Evolutionary conservation across 176 grass and related monocot genomes (phyloP), one percentile per base, ranked within the genome.

Genomic region (Carex cristatella): DNA sequence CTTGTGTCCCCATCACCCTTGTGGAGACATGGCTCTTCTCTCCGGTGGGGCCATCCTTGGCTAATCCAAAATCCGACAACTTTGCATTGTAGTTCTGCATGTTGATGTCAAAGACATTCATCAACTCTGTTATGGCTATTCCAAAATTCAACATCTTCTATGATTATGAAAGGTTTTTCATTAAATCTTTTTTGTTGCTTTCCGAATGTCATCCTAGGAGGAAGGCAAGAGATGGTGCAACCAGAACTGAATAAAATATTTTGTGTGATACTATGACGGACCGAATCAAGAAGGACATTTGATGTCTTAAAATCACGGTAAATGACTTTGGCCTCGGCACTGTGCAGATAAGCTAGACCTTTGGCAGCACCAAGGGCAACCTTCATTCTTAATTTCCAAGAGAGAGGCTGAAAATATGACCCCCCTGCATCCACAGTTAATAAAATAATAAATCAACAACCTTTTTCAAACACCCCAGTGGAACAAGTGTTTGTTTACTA

Each of bases 261-360:
- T 54, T 76, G 14, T 53, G 66, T 42, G 13, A 77, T 55, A 77
- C 27, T 31, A 6, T 31, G 10, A 77, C 46, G 51, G 48, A 97
- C 95, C 57, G 92, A 83, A 60, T 97, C 95, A 74, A 97, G 95
- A 56, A 97, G 95, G 81, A 97, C 89, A 79, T 97, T 94, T 59
- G 95, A 94, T 62, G 90, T 89, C 82, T 97, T 97, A 82, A 97
- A 97, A 88, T 97, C 95, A 81, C 95, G 89, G 80, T 94, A 97
- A 87, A 97, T 97, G 76, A 97, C 90, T 90, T 94, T 91, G 70
- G 92, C 89, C 74, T 94, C 87, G 1, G 86, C 84, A 75, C 92
- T 92, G 58, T 97, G 95, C 84, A 97, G 91, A 82, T 91, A 97
- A 56, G 95, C 92, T 62, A 97, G 57, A 79, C 95, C 95, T 87